Conservation (phyloP, 768 basidiomycete genomes). For the Leucocoprinus birnbaumii region DNA sequence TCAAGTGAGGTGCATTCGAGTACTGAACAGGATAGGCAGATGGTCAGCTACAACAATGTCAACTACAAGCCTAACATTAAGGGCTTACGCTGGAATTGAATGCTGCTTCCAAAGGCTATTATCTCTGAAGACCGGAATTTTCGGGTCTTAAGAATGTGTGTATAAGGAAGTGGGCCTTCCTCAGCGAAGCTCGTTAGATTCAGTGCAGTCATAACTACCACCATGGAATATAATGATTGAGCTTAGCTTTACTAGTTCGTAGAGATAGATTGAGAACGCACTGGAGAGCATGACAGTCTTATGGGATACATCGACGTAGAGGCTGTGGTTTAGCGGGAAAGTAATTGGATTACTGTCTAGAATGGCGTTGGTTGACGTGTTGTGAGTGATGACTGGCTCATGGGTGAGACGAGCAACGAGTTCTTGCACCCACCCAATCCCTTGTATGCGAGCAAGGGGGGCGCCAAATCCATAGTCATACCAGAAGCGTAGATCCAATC, state of each 20-base stretch:
- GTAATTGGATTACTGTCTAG: conserved; percentile 65
- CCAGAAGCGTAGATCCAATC: conserved; percentile 70
- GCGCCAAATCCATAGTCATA: conserved; percentile 82
- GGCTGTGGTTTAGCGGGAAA: conserved; percentile 66
- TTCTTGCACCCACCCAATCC: conserved; percentile 81
- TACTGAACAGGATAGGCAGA: too few relatives aligned
- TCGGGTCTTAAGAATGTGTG: conserved; percentile 62
- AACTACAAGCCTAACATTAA: neutral
- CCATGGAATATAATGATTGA: neutral
- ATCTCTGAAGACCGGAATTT: conserved; percentile 75
- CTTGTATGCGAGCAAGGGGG: conserved; percentile 72
- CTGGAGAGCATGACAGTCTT: conserved; percentile 90
- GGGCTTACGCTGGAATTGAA: conserved; percentile 80
- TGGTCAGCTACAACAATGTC: neutral
- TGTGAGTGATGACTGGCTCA: conserved; percentile 63
- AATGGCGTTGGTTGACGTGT: conserved; percentile 84
- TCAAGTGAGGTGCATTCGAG: conserved; percentile 52
- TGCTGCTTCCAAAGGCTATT: conserved; percentile 84
- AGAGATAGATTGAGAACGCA: too few relatives aligned
- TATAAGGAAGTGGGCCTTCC: conserved; percentile 71
- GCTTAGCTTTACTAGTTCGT: too few relatives aligned
- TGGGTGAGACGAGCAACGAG: conserved; percentile 80
- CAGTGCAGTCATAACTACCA: conserved; percentile 75
- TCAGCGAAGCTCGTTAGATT: conserved; percentile 75
- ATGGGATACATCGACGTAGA: conserved; percentile 90